These are phyloP conservation scores for Conoideocrella luteorostrata DNA, from an alignment of 2,329 filamentous ascomycete genomes.

Conservation along the genomic window DNA sequence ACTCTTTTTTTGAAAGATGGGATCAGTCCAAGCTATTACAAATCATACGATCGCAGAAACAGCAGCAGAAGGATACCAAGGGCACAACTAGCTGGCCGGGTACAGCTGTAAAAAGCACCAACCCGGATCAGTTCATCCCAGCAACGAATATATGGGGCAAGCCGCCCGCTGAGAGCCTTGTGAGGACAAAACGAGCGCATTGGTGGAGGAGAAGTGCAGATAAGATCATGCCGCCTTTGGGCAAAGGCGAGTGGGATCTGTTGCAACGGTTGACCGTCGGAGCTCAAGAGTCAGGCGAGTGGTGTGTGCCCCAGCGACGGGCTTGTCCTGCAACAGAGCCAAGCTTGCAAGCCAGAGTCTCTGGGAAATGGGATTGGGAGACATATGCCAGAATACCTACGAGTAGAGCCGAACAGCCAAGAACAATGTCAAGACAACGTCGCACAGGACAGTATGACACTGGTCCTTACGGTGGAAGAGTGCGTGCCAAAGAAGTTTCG, in stretches of 20 bases:
- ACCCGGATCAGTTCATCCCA: conserved; percentile 32
- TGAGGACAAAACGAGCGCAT: conserved; percentile 35
- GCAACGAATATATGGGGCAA: conserved; percentile 44
- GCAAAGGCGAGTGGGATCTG: conserved; percentile 47
- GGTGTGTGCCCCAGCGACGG: conserved; percentile 30
- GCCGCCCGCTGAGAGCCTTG: conserved; percentile 30
- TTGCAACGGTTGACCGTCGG: conserved; percentile 42
- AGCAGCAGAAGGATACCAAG: conserved; percentile 20
- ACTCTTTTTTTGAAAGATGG: conserved; percentile 42
- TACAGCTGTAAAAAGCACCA: conserved; percentile 19
- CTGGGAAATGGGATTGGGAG: conserved; percentile 35
- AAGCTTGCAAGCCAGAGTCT: background rate
- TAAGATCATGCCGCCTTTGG: conserved; percentile 49
- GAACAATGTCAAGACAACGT: conserved; percentile 23
- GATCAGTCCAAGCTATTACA: conserved; percentile 36
- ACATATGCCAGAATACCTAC: conserved; percentile 33
- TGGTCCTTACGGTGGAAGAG: conserved; percentile 30
- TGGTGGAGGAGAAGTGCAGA: conserved; percentile 41
- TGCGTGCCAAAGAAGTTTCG: conserved; percentile 26
- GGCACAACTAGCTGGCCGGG: conserved; percentile 20
- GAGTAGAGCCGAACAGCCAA: conserved; percentile 30
- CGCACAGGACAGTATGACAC: conserved; percentile 30
- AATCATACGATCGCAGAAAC: conserved; percentile 36
- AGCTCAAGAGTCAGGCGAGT: conserved; percentile 27
- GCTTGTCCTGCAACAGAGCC: conserved; percentile 12